Percentiles rank a stretch among this genome's conserved stretches.
These are phyloP conservation scores for Termitomyces sp. DNA, from an alignment of 768 basidiomycete genomes.

Conservation along the genomic window DNA sequence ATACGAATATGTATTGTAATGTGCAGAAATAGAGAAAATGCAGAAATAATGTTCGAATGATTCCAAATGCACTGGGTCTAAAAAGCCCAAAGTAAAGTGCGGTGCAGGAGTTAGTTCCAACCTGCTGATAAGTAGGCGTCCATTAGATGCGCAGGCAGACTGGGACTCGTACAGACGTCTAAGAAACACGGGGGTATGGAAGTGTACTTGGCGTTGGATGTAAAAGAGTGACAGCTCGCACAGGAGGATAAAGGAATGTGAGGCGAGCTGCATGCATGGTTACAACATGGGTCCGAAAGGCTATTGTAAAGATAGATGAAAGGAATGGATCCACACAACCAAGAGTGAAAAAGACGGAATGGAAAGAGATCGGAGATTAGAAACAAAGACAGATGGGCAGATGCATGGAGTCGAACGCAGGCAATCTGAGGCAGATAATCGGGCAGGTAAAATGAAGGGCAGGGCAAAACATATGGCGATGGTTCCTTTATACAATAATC, in stretches of 20 bases:
- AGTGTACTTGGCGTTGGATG: not conserved
- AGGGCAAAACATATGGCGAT: not conserved
- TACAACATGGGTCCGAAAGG: not conserved
- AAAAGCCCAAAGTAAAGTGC: not conserved
- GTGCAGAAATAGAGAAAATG: not conserved
- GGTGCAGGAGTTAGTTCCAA: not conserved
- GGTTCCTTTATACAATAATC: not conserved
- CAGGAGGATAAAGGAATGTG: conserved; percentile 4
- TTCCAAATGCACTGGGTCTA: conserved; percentile 5
- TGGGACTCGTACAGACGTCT: not conserved
- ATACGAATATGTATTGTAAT: conserved; percentile 2
- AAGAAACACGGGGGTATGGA: conserved; percentile 3
- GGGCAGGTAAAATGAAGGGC: not conserved
- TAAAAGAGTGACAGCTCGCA: not conserved
- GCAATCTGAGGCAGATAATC: not conserved
- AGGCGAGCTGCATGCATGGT: not conserved
- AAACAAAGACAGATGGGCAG: not conserved
- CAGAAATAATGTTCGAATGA: not conserved
- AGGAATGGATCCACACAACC: conserved; percentile 8
- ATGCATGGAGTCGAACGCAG: conserved; percentile 3
- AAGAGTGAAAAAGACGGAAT: not conserved
- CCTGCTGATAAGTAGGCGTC: not conserved
- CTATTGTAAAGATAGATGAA: not conserved
- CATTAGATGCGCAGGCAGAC: not conserved
- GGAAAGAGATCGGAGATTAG: not conserved